These are phyloP conservation scores for Leersia perrieri DNA, from an alignment of 176 grass and related monocot species.

Conservation along the genomic window DNA sequence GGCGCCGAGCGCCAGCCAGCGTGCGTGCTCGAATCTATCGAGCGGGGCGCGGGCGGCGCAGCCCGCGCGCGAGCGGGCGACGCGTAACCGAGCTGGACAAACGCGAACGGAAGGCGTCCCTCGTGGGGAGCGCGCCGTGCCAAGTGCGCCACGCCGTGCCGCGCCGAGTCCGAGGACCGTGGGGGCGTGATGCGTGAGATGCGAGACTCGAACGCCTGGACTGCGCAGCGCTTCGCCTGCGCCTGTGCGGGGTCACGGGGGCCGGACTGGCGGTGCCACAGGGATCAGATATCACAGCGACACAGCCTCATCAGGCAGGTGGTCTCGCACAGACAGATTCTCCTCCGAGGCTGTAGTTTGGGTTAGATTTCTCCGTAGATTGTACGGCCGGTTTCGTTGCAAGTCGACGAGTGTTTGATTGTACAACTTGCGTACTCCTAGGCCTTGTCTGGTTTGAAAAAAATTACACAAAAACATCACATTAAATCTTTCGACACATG, in stretches of 20 bases:
- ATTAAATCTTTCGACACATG: no score
- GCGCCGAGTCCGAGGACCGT: background rate
- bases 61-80: no score
- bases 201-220: background rate
- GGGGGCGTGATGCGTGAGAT: background rate
- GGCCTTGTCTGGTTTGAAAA: background rate
- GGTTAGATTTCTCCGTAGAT: background rate
- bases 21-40: background rate
- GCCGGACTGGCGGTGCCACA: background rate
- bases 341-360: background rate
- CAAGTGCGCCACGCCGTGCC: background rate
- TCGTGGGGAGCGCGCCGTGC: background rate
- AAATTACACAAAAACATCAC: no score
- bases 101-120: background rate
- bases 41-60: background rate
- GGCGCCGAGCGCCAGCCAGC: background rate
- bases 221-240: background rate
- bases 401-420: no score
- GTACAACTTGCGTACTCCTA: no score
- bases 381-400: background rate
- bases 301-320: background rate
- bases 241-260: background rate
- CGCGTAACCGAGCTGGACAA: background rate
- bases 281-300: no score
- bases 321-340: background rate